phyloP scores from a whole-genome alignment of 371 early-diverging fungal species.

The Capniomyces stellatus region DNA sequence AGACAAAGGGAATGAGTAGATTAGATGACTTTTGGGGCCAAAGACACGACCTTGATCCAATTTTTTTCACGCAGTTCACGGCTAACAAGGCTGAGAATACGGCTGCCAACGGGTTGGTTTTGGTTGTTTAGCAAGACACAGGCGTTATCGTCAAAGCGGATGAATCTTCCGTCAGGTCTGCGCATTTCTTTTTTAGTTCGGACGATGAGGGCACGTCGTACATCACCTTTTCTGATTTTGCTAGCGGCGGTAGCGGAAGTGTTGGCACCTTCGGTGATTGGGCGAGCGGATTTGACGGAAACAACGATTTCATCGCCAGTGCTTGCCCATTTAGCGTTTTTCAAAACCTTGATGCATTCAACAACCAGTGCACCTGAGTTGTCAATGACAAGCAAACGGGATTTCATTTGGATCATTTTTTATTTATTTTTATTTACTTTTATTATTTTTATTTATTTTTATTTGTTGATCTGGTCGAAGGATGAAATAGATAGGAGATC shows the following conservation, averaged over 20 bases:
- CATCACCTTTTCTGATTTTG: constrained; percentile 94
- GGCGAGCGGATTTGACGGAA: constrained; percentile 81
- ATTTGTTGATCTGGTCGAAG: neutral
- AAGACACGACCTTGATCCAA: constrained; percentile 84
- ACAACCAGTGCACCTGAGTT: constrained; percentile 88
- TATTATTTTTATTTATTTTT: neutral
- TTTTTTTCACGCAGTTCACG: constrained; percentile 81
- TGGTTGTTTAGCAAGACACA: constrained; percentile 85
- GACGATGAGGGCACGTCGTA: constrained; percentile 80
- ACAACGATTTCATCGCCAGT: constrained; percentile 92
- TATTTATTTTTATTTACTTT: neutral
- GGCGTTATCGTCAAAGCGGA: constrained; percentile 95
- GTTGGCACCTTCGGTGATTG: constrained; percentile 51
- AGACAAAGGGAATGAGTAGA: no score
- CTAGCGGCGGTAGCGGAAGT: constrained; percentile 19
- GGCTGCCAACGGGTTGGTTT: constrained; percentile 83
- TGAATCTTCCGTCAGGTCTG: constrained; percentile 81
- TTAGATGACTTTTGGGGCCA: constrained; percentile 85
- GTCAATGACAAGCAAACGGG: constrained; percentile 77
- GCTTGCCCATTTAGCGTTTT: constrained; percentile 58
- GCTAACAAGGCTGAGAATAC: constrained; percentile 81
- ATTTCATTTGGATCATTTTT: constrained; percentile 66
- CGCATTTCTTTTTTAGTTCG: constrained; percentile 78
- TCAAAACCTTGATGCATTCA: constrained; percentile 88
- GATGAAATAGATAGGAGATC: no score